A percentile compares a stretch with the other conserved stretches of the same genome.
Evolutionary conservation across 148 eudicot genomes (phyloP).

Genomic region (Simmondsia chinensis): DNA sequence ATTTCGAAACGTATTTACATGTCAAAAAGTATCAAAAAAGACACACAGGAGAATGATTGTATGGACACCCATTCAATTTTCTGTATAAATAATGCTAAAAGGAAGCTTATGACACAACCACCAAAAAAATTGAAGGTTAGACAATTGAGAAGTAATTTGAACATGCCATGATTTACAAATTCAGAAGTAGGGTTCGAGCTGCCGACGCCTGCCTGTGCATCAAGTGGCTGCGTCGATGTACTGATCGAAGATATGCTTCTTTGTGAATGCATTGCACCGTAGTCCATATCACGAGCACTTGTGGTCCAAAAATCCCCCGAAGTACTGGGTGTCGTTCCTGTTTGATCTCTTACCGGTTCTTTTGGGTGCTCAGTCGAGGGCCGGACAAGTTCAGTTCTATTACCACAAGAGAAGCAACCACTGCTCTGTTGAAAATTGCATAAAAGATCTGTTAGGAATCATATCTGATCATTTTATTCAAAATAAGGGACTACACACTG

Average conservation of each 20-base stretch:
- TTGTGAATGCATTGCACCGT: conserved; percentile 47
- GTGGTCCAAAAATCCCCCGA: conserved; percentile 59
- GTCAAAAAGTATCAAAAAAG: too few species aligned
- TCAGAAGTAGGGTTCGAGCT: conserved; percentile 42
- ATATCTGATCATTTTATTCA: not conserved
- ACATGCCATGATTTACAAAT: conserved; percentile 77
- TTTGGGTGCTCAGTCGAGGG: conserved; percentile 27
- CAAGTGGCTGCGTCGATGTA: conserved; percentile 35
- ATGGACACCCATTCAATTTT: too few species aligned
- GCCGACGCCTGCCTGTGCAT: conserved; percentile 35
- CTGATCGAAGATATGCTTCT: conserved; percentile 63
- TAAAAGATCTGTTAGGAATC: conserved; percentile 37
- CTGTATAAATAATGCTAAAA: too few species aligned
- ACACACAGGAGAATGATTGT: too few species aligned
- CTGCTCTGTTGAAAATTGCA: conserved; percentile 80
- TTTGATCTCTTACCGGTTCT: conserved; percentile 15
- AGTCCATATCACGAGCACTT: conserved; percentile 58
- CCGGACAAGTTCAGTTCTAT: conserved; percentile 21
- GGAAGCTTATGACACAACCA: too few species aligned
- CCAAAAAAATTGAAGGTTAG: conserved; percentile 1
- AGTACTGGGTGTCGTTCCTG: conserved; percentile 14
- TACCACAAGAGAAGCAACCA: conserved; percentile 58
- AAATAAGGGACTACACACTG: not conserved
- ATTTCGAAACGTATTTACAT: too few species aligned
- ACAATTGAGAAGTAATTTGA: not conserved